A percentile compares a stretch with the other conserved stretches of the same genome.
These are phyloP conservation scores for Colletotrichum sp. DNA, from an alignment of 2,329 filamentous ascomycete species.

Conservation along the genomic window DNA sequence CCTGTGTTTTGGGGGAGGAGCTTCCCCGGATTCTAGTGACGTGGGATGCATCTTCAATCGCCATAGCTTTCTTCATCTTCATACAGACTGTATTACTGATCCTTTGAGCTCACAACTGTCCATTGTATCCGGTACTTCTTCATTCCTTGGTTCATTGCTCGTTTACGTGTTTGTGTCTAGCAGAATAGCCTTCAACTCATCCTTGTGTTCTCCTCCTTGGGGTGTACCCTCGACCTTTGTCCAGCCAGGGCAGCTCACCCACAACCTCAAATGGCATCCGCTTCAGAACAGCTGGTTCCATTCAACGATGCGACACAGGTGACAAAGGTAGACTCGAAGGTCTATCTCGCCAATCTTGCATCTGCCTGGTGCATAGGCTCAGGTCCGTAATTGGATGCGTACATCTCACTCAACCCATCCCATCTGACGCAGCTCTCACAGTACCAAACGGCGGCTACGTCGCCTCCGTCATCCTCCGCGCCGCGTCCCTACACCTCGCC, in stretches of 20 bases:
- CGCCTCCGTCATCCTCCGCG: conserved; percentile 42
- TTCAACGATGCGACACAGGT: conserved; percentile 26
- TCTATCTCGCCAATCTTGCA: conserved; percentile 26
- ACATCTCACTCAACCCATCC: too few species aligned
- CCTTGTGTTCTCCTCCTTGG: background rate
- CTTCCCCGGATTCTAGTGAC: background rate
- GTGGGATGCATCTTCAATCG: background rate
- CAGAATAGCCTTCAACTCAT: background rate
- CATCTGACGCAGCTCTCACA: conserved; percentile 12
- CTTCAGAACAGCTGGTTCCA: conserved; percentile 10
- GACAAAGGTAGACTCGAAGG: conserved; percentile 23
- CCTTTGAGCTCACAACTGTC: background rate
- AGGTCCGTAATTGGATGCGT: background rate
- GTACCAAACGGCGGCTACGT: conserved; percentile 54
- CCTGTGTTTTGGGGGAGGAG: background rate
- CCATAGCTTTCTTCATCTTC: background rate
- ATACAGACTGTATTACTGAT: background rate
- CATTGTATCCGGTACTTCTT: background rate
- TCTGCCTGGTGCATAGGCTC: conserved; percentile 29
- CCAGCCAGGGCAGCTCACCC: background rate
- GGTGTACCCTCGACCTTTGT: background rate
- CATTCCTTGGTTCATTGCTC: rapidly evolving
- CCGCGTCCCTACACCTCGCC: conserved; percentile 37
- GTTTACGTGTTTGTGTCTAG: background rate
- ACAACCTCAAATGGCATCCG: background rate